Evolutionary conservation across 805 yeast species (phyloP), one percentile per base, ranked within the genome.

Genomic region (Metschnikowia cerradonensis): DNA sequence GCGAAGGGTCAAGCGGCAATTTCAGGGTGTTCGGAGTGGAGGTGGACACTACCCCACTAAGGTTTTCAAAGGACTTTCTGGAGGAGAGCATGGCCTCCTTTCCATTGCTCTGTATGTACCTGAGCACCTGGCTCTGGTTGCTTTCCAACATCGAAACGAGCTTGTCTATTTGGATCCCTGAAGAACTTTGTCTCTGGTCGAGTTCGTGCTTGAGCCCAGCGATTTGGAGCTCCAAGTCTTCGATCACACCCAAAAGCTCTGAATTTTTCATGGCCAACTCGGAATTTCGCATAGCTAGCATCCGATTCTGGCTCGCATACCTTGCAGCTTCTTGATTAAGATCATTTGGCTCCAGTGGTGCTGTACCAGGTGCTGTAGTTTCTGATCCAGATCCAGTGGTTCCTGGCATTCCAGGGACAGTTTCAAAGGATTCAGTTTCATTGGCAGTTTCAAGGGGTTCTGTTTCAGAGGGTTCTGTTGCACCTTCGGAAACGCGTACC

Each of bases 211-310:
- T 34, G 13, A 45, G 43, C 5, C 26, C 10, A 30, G 37, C 67
- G 55, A 81, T 82, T 54, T 81, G 84, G 51, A 72, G 75, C 13
- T 76, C 72, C 56, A 82, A 62, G 17, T 76, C 80, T 20, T 75
- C 68, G 22, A 83, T 62, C 51, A 72, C 77, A 11, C 66, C 61
- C 62, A 84, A 89, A 62, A 86, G 63, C 30, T 76, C 80, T 3
- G 76, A 64, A 23, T 85, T 69, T 55, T 73, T 79, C 36, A 75
- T 62, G 73, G 77, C 70, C 61, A 84, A 67, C 20, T 72, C 62
- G 2, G 85, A 76, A 61, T 82, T 84, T 45, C 76, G 78, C 53
- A 75, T 79, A 0, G 88, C 88, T 26, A 86, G 65, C n/a, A 78
- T 75, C 48, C 72, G 73, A 64, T 86, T 86, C 58, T 80, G 84